phyloP scores from a whole-genome alignment of 345 rosid species.

The Populus davidiana region DNA sequence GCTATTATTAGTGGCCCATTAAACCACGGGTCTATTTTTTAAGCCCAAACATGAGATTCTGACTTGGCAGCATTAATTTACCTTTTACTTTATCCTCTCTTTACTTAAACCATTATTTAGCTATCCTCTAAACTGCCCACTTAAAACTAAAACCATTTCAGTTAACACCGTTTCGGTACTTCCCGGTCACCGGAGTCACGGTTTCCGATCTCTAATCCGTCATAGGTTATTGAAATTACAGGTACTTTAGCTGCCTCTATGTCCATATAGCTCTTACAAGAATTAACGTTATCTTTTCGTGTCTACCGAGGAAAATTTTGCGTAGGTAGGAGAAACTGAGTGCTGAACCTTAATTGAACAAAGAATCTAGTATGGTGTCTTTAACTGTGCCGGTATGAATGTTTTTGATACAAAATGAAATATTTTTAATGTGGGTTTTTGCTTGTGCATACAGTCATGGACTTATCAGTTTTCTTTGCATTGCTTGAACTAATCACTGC shows the following conservation, averaged over 20 bases:
- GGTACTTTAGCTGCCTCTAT: not conserved
- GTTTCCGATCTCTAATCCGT: not conserved
- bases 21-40: not conserved
- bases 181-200: conserved; percentile 11
- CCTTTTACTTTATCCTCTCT: not conserved
- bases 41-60: not conserved
- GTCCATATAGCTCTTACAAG: not conserved
- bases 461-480: not conserved
- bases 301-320: not conserved
- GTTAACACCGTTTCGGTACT: not conserved
- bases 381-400: not conserved
- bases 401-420: not conserved
- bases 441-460: not conserved
- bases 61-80: not conserved
- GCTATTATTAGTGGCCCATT: not conserved
- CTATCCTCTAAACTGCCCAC: not conserved
- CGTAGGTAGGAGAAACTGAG: not conserved
- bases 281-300: not conserved
- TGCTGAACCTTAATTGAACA: not conserved
- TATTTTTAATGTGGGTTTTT: not conserved
- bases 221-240: not conserved
- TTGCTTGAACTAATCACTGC: not conserved
- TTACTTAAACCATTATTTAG: not conserved
- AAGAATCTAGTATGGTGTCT: not conserved
- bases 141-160: not conserved